phyloP scores from a whole-genome alignment of 495 filamentous ascomycete species.

The Pseudotulostoma volvatum region DNA sequence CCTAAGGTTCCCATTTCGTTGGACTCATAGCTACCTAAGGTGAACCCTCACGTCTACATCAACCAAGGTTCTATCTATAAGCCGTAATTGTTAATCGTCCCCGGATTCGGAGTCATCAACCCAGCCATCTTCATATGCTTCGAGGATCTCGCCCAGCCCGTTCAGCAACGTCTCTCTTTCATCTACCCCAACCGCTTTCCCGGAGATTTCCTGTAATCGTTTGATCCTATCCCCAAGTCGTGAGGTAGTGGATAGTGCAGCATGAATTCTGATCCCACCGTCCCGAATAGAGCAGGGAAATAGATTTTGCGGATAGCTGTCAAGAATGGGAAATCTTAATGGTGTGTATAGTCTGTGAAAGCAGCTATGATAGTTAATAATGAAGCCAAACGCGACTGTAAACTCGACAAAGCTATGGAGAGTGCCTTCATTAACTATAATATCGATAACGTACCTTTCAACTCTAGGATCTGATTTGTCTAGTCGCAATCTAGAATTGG shows the following conservation, averaged over 20 bases:
- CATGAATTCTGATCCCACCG: slow-evolving; percentile 37
- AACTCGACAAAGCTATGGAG: too few relatives aligned
- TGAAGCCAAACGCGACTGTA: too few relatives aligned
- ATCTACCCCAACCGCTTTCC: slow-evolving; percentile 44
- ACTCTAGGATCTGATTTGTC: not conserved
- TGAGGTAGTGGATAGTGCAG: slow-evolving; percentile 58
- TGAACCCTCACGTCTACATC: too few relatives aligned
- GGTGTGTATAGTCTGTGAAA: slow-evolving; percentile 35
- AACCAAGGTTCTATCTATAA: too few relatives aligned
- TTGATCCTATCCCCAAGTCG: slow-evolving; percentile 54
- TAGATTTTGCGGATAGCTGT: slow-evolving; percentile 66
- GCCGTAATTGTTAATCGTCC: slow-evolving; percentile 53
- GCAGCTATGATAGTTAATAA: too few relatives aligned
- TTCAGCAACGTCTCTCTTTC: slow-evolving; percentile 72
- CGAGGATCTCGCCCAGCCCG: slow-evolving; percentile 68
- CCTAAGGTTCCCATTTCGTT: too few relatives aligned
- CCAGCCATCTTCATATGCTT: slow-evolving; percentile 84
- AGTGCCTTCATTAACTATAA: too few relatives aligned
- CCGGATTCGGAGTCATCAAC: slow-evolving; percentile 68
- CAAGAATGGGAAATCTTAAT: slow-evolving; percentile 58
- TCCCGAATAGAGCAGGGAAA: slow-evolving; percentile 21
- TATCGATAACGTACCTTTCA: not conserved
- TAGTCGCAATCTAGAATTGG: too few relatives aligned
- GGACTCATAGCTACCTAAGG: too few relatives aligned
- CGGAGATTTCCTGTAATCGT: slow-evolving; percentile 41